Percentiles rank a stretch among this genome's conserved stretches.
phyloP scores from a whole-genome alignment of 139 green algal species.

The Edaphochlamys debaryana region DNA sequence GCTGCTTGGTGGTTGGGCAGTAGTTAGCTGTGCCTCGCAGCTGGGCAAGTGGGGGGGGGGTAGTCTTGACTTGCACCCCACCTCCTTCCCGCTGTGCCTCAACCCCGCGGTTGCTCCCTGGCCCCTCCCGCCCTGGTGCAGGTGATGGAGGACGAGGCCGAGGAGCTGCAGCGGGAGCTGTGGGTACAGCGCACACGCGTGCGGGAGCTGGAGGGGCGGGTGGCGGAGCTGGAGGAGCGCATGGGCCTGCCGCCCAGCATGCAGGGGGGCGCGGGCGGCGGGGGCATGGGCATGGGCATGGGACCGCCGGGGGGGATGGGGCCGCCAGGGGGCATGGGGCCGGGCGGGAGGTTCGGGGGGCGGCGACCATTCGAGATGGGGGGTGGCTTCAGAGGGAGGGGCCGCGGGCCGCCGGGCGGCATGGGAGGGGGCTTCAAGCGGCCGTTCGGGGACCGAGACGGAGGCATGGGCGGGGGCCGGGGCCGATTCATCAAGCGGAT shows the following conservation, averaged over 20 bases:
- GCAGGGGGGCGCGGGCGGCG: not conserved
- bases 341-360: conserved; percentile 16
- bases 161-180: conserved; percentile 69
- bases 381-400: conserved; percentile 25
- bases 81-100: no score
- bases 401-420: conserved; percentile 7
- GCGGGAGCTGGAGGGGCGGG: conserved; percentile 38
- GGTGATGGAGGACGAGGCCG: conserved; percentile 63
- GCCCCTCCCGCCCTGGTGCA: no score
- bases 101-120: no score
- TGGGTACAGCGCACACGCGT: conserved; percentile 57
- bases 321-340: not conserved
- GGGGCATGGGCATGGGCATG: conserved; percentile 5
- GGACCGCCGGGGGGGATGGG: not conserved
- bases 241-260: conserved; percentile 31
- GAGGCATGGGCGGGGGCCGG: not conserved
- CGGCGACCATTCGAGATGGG: conserved; percentile 20
- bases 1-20: no score
- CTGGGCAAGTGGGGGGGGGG: no score
- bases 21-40: no score
- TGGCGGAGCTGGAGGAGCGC: conserved; percentile 38
- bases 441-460: conserved; percentile 40
- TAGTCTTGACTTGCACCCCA: no score
- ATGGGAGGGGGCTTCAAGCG: conserved; percentile 36
- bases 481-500: conserved; percentile 28